These are phyloP conservation scores for Tilletia caries DNA, from an alignment of 1,284 basidiomycete genomes.

Conservation along the genomic window DNA sequence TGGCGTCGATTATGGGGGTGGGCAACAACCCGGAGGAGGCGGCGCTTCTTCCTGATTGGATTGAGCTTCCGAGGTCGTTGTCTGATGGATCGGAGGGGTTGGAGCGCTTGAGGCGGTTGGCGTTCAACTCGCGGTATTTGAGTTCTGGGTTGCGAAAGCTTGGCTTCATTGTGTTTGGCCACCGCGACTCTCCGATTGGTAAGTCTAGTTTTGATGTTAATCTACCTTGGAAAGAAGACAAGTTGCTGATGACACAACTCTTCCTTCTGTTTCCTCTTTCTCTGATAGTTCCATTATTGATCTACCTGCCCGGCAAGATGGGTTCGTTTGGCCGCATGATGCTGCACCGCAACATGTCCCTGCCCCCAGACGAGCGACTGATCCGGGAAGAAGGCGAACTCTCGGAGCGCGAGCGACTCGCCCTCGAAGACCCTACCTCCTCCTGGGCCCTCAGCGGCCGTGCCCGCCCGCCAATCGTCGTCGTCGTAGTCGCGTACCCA, in stretches of 20 bases:
- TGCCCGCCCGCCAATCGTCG: slow-evolving; percentile 45
- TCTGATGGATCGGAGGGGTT: slow-evolving; percentile 65
- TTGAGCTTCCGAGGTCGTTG: slow-evolving; percentile 40
- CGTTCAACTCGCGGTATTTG: slow-evolving; percentile 93
- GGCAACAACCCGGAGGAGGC: slow-evolving; percentile 37
- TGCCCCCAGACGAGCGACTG: slow-evolving; percentile 45
- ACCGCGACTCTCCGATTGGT: slow-evolving; percentile 78
- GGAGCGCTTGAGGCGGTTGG: slow-evolving; percentile 76
- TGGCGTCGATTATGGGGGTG: slow-evolving; percentile 91
- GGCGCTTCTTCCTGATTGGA: slow-evolving; percentile 46
- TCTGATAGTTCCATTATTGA: slow-evolving; percentile 70
- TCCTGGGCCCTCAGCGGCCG: slow-evolving; percentile 11
- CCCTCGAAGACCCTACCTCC: slow-evolving; percentile 32
- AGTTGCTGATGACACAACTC: background rate
- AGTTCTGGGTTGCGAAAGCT: slow-evolving; percentile 81
- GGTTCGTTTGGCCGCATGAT: slow-evolving; percentile 49
- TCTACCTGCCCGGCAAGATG: slow-evolving; percentile 75
- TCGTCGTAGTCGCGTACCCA: slow-evolving; percentile 59
- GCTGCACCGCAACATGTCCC: slow-evolving; percentile 38
- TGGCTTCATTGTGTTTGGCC: slow-evolving; percentile 94
- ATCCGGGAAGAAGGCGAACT: slow-evolving; percentile 29
- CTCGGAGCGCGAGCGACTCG: slow-evolving; percentile 27
- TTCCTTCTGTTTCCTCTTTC: background rate
- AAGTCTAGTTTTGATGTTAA: background rate
- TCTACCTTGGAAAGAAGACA: background rate